phyloP scores from a whole-genome alignment of 2,329 filamentous ascomycete genomes.

The Aspergillus brasiliensis region DNA sequence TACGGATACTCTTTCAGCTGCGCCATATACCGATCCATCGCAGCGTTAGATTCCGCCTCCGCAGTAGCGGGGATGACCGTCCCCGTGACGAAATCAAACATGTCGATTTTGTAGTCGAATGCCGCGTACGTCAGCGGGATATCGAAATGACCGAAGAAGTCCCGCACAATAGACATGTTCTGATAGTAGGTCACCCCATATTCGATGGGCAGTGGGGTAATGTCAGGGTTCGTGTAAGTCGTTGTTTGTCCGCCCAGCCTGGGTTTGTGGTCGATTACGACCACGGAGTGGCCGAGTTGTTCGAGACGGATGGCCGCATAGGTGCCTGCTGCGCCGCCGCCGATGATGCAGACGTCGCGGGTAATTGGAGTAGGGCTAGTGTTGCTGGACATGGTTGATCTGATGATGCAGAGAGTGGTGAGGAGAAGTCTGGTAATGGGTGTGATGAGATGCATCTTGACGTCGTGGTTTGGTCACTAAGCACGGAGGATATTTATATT shows the following conservation, averaged over 20 bases:
- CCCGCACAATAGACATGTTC: conserved; percentile 21
- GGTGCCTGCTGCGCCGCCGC: conserved; percentile 33
- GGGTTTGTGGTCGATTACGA: conserved; percentile 27
- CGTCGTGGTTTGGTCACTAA: no score
- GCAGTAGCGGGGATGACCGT: conserved; percentile 12
- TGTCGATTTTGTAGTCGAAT: not conserved
- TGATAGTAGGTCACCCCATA: conserved; percentile 31
- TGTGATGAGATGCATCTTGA: no score
- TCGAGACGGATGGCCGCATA: conserved; percentile 33
- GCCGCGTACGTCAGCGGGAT: conserved; percentile 7
- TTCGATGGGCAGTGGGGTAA: conserved; percentile 25
- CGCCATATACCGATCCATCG: conserved; percentile 12
- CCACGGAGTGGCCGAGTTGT: conserved; percentile 27
- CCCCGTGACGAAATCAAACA: conserved; percentile 2
- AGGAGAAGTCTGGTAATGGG: no score
- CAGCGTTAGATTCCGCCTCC: not conserved
- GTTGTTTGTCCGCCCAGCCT: conserved; percentile 31
- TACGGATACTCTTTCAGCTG: conserved; percentile 16
- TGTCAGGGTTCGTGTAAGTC: conserved; percentile 25
- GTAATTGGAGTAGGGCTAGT: not conserved
- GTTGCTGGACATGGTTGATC: not conserved
- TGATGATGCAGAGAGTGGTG: not conserved
- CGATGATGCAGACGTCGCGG: conserved; percentile 31
- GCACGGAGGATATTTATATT: no score
- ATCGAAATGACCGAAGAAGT: conserved; percentile 28